Evolutionary conservation across 2,329 filamentous ascomycete species (phyloP).

Genomic region (Aspergillus hiratsukae): DNA sequence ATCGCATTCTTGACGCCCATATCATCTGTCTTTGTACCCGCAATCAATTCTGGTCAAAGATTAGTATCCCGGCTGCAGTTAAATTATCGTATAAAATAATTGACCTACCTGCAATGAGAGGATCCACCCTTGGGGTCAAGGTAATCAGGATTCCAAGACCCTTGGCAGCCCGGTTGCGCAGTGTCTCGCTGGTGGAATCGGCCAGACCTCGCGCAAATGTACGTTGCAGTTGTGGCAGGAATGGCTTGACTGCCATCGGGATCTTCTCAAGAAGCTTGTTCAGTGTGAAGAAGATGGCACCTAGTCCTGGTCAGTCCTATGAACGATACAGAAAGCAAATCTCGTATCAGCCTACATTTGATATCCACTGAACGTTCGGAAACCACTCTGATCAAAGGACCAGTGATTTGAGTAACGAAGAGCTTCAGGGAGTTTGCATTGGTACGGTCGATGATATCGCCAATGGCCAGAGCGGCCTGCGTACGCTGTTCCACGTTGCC

Average conservation of each 20-base stretch:
- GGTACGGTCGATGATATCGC: slow-evolving; percentile 91
- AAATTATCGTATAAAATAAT: not conserved
- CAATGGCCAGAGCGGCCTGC: slow-evolving; percentile 86
- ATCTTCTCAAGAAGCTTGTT: slow-evolving; percentile 98
- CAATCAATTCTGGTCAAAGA: slow-evolving; percentile 66
- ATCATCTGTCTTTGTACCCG: slow-evolving; percentile 89
- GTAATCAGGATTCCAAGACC: slow-evolving; percentile 93
- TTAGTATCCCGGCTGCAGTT: slow-evolving; percentile 8
- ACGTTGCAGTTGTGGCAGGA: slow-evolving; percentile 90
- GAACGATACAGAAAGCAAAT: not conserved
- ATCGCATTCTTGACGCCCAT: slow-evolving; percentile 87
- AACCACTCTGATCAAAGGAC: slow-evolving; percentile 93
- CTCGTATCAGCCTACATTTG: slow-evolving; percentile 51
- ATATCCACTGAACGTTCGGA: slow-evolving; percentile 95
- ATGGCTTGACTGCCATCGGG: slow-evolving; percentile 88
- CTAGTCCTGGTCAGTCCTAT: slow-evolving; percentile 33
- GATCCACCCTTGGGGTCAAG: slow-evolving; percentile 90
- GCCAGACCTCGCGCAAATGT: slow-evolving; percentile 96
- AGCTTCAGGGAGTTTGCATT: slow-evolving; percentile 83
- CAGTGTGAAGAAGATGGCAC: slow-evolving; percentile 86
- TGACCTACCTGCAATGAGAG: slow-evolving; percentile 63
- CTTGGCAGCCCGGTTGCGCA: slow-evolving; percentile 85
- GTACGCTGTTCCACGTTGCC: slow-evolving; percentile 88
- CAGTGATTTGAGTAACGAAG: slow-evolving; percentile 96
- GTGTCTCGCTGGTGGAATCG: slow-evolving; percentile 82